phyloP scores from a whole-genome alignment of 768 basidiomycete genomes.

The Mrakia hoshinonis region DNA sequence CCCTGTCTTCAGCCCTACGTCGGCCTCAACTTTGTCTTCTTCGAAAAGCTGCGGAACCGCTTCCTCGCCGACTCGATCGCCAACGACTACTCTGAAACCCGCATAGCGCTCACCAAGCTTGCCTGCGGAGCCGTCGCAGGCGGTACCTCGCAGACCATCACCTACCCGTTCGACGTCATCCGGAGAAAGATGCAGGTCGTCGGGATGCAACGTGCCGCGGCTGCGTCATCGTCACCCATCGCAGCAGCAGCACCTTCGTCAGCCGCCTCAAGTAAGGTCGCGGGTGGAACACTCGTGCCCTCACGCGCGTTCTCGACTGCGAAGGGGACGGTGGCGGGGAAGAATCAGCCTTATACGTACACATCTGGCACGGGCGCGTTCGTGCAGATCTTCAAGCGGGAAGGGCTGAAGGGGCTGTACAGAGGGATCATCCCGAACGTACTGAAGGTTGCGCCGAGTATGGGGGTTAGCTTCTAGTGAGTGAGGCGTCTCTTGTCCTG shows the following conservation, averaged over 20 bases:
- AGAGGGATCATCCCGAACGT: constrained; percentile 27
- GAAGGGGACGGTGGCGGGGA: background rate
- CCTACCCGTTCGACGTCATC: constrained; percentile 91
- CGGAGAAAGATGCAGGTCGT: constrained; percentile 78
- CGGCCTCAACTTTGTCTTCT: constrained; percentile 28
- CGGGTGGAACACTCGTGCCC: background rate
- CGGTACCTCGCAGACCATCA: constrained; percentile 79
- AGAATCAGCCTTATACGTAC: constrained; percentile 14
- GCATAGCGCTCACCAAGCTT: constrained; percentile 20
- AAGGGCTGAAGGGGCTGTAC: constrained; percentile 24
- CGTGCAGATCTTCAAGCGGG: constrained; percentile 25
- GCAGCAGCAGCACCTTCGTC: background rate
- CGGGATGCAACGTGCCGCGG: constrained; percentile 14
- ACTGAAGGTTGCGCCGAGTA: constrained; percentile 26
- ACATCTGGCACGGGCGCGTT: constrained; percentile 26
- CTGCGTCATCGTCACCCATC: background rate
- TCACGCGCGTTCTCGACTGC: background rate
- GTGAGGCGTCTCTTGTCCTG: background rate
- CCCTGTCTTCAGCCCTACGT: constrained; percentile 23
- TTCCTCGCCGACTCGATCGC: constrained; percentile 5
- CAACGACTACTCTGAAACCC: background rate
- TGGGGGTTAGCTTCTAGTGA: constrained; percentile 25
- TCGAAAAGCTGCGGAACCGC: constrained; percentile 11
- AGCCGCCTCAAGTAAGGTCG: background rate
- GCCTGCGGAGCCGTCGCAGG: constrained; percentile 78